Percentiles rank a stretch among this genome's conserved stretches.
phyloP scores from a whole-genome alignment of 495 filamentous ascomycete species.

The Daldinia vernicosa region DNA sequence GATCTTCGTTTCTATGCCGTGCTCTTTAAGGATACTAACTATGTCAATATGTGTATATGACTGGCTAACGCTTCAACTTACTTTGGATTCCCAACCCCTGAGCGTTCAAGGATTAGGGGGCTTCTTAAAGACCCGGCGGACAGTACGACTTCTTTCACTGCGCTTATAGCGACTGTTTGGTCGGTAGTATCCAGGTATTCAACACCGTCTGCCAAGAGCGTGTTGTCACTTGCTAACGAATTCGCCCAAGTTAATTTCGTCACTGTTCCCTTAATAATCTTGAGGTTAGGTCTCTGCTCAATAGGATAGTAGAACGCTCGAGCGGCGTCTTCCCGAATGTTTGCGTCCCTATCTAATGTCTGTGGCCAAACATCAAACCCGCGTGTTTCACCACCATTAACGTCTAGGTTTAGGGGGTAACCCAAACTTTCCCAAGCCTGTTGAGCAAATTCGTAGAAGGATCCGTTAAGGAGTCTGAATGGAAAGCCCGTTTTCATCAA shows the following conservation, averaged over 20 bases:
- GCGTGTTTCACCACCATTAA: constrained; percentile 53
- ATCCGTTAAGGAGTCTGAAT: constrained; percentile 45
- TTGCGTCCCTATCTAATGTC: constrained; percentile 46
- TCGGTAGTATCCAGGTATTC: constrained; percentile 47
- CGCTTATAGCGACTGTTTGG: constrained; percentile 42
- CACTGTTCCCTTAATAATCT: constrained; percentile 48
- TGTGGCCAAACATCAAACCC: constrained; percentile 54
- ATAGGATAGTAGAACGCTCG: constrained; percentile 59
- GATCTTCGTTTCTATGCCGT: constrained; percentile 53
- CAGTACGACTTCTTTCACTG: constrained; percentile 57
- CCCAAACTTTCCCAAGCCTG: constrained; percentile 46
- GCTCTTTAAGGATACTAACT: constrained; percentile 43
- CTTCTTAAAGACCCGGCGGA: constrained; percentile 58
- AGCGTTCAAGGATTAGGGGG: constrained; percentile 61
- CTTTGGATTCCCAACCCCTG: constrained; percentile 54
- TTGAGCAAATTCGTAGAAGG: constrained; percentile 42
- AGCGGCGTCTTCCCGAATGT: constrained; percentile 46
- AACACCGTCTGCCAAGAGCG: constrained; percentile 47
- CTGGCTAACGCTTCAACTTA: background rate
- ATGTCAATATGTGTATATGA: constrained; percentile 8
- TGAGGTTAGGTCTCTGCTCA: constrained; percentile 48
- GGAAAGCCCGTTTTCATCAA: constrained; percentile 61
- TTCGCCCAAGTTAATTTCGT: constrained; percentile 48
- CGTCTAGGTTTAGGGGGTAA: constrained; percentile 50
- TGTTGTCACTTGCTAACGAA: constrained; percentile 19